These are phyloP conservation scores for Senecio squalidus DNA, from an alignment of 140 eudicot genomes.

Conservation along the genomic window DNA sequence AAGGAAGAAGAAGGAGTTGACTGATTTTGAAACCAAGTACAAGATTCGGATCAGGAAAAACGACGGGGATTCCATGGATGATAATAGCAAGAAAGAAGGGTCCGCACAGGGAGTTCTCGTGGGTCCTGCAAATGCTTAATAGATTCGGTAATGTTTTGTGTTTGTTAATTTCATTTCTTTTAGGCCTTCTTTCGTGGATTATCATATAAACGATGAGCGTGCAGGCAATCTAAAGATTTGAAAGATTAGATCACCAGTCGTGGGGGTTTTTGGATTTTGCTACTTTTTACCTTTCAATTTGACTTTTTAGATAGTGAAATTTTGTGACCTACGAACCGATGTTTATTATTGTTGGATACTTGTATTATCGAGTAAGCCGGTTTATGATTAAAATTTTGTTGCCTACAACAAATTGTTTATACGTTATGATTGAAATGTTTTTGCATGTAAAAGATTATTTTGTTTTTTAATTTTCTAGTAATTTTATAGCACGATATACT, in stretches of 20 bases:
- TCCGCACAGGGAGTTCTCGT: conserved; percentile 93
- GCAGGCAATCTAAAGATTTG: conserved; percentile 9
- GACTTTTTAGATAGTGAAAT: background rate
- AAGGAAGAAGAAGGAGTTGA: conserved; percentile 73
- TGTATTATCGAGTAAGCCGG: background rate
- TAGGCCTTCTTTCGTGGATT: background rate
- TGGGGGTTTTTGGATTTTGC: background rate
- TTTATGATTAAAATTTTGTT: too few species aligned
- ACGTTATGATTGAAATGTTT: too few species aligned
- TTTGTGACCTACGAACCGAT: background rate
- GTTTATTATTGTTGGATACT: background rate
- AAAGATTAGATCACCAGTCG: conserved; percentile 5
- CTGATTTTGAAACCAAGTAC: conserved; percentile 83
- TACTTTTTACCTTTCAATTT: background rate
- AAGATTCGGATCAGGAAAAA: conserved; percentile 70
- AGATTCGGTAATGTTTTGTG: conserved; percentile 1
- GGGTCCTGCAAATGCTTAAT: conserved; percentile 65
- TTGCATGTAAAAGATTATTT: too few species aligned
- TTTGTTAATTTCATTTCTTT: background rate
- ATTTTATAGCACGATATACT: too few species aligned
- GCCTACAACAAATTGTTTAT: too few species aligned
- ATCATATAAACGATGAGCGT: conserved; percentile 4
- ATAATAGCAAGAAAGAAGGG: conserved; percentile 78
- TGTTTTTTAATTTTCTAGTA: too few species aligned
- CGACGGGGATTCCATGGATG: conserved; percentile 70